Evolutionary conservation across 306 rosid genomes (phyloP).

Genomic region (Quercus variabilis): DNA sequence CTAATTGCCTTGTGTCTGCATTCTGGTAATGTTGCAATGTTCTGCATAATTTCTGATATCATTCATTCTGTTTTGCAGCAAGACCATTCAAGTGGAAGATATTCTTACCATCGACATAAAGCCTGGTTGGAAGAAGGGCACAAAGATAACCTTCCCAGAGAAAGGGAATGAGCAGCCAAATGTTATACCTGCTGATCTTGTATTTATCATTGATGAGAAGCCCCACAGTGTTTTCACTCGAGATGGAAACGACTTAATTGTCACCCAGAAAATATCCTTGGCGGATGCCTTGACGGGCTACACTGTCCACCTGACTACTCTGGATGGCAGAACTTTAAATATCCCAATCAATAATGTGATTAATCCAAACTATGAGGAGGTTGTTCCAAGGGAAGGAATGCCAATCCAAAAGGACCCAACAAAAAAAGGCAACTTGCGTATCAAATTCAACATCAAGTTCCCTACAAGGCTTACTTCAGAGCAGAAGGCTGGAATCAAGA

Average conservation of each 20-base stretch:
- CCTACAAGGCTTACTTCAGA: conserved; percentile 50
- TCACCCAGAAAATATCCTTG: conserved; percentile 43
- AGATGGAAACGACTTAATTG: conserved; percentile 45
- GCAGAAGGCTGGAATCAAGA: conserved; percentile 58
- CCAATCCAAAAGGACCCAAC: conserved; percentile 57
- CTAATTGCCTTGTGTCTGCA: neutral
- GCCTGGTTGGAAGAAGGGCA: conserved; percentile 72
- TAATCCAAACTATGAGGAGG: conserved; percentile 56
- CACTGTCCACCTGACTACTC: conserved; percentile 47
- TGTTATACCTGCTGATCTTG: conserved; percentile 42
- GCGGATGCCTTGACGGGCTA: conserved; percentile 55
- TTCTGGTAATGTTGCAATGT: neutral
- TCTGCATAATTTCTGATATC: neutral
- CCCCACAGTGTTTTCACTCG: conserved; percentile 49
- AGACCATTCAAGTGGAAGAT: conserved; percentile 47
- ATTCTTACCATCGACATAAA: conserved; percentile 52
- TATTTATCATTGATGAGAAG: conserved; percentile 49
- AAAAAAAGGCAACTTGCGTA: conserved; percentile 54
- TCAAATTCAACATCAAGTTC: conserved; percentile 55
- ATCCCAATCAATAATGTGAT: conserved; percentile 51
- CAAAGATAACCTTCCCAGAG: conserved; percentile 62
- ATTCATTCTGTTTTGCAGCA: conserved; percentile 23
- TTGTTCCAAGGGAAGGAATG: conserved; percentile 60
- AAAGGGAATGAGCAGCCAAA: conserved; percentile 57
- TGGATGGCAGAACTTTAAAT: conserved; percentile 47